These are phyloP conservation scores for Elaeis oleifera DNA, from an alignment of 202 grass and related monocot species.

Conservation along the genomic window DNA sequence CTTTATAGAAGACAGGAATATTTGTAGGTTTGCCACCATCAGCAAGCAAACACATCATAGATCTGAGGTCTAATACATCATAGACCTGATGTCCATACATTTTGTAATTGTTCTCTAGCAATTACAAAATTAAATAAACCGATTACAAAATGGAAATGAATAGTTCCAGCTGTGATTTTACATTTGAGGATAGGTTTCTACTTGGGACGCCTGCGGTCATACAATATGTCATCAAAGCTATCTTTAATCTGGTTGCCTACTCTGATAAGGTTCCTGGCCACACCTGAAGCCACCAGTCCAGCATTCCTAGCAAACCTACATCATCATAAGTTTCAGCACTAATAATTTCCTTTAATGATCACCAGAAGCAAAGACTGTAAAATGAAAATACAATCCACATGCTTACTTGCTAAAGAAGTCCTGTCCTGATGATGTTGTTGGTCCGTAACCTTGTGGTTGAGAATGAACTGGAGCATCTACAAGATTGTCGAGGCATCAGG, in stretches of 20 bases:
- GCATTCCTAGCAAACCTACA: conserved; percentile 80
- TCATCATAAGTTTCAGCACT: conserved; percentile 3
- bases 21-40: no score
- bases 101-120: no score
- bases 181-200: conserved; percentile 23
- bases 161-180: no score
- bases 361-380: no score
- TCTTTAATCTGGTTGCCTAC: conserved; percentile 75
- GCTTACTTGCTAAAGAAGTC: conserved; percentile 55
- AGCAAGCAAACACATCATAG: no score
- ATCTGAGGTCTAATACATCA: no score
- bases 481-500: not conserved
- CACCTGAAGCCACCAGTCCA: conserved; percentile 74
- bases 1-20: no score
- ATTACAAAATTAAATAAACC: no score
- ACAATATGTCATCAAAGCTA: conserved; percentile 61
- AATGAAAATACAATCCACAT: no score
- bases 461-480: conserved; percentile 17
- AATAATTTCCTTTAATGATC: not conserved
- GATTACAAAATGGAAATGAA: no score
- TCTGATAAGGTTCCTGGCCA: conserved; percentile 67
- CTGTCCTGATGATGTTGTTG: conserved; percentile 37
- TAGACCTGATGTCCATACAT: no score
- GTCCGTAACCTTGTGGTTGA: conserved; percentile 33
- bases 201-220: conserved; percentile 75